Conservation (phyloP, 2,329 filamentous ascomycete species). For the Teratosphaeriaceae sp. region DNA sequence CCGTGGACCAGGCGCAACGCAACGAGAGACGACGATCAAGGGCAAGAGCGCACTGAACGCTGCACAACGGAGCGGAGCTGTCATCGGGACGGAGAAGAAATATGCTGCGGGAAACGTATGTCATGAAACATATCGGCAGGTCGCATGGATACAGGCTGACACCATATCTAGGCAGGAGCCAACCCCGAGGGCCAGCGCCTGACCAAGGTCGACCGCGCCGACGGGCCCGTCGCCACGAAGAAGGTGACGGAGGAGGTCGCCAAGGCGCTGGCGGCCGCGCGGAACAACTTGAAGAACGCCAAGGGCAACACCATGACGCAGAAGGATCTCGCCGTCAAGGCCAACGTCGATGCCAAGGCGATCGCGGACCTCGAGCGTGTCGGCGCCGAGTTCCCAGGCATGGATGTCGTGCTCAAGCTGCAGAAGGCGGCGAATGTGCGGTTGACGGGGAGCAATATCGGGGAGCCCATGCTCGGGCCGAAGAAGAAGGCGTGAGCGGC, state of each 20-base stretch:
- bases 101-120: conserved; percentile 72
- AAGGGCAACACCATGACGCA: conserved; percentile 70
- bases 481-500: conserved; percentile 55
- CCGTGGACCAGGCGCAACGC: conserved; percentile 57
- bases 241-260: conserved; percentile 76
- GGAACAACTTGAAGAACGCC: conserved; percentile 77
- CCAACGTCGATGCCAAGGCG: conserved; percentile 75
- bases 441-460: conserved; percentile 50
- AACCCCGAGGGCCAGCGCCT: conserved; percentile 78
- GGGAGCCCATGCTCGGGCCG: conserved; percentile 68
- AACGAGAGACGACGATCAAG: conserved; percentile 82
- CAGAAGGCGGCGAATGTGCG: conserved; percentile 48
- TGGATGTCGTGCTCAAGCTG: conserved; percentile 84
- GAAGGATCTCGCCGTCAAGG: conserved; percentile 77
- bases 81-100: conserved; percentile 92
- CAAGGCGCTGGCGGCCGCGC: conserved; percentile 72
- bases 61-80: conserved; percentile 69
- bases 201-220: conserved; percentile 94
- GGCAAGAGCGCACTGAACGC: conserved; percentile 83
- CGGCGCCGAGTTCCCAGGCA: conserved; percentile 68
- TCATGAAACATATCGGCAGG: conserved; percentile 31
- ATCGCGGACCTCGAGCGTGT: conserved; percentile 81
- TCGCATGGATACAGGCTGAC: not conserved
- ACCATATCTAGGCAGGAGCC: conserved; percentile 19
- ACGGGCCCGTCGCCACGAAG: conserved; percentile 97